phyloP scores from a whole-genome alignment of 73 alveolate genomes.

The Paramecium pentaurelia region DNA sequence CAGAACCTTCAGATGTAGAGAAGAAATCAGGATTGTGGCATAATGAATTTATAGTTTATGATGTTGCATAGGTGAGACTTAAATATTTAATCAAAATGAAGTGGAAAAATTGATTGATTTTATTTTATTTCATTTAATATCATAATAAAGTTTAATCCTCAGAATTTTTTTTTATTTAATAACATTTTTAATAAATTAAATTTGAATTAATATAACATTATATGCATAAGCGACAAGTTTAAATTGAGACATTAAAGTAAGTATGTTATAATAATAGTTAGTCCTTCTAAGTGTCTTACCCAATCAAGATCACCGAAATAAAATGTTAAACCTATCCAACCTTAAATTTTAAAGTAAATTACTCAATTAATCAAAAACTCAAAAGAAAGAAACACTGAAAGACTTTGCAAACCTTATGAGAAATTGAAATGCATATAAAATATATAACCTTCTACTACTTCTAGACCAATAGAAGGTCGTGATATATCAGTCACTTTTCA shows the following conservation, averaged over 20 bases:
- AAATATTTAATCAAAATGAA: conserved; percentile 40
- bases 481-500: conserved; percentile 31
- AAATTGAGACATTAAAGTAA: not conserved
- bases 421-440: not conserved
- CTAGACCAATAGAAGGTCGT: not conserved
- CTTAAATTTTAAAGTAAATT: not conserved
- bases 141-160: not conserved
- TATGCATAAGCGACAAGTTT: not conserved
- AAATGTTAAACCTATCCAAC: not conserved
- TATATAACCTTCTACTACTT: not conserved
- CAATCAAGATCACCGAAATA: conserved; percentile 37
- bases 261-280: not conserved
- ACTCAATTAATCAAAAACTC: conserved; percentile 9
- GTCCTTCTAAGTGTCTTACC: conserved; percentile 29
- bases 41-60: conserved; percentile 92
- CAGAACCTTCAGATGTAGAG: conserved; percentile 29
- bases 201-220: not conserved
- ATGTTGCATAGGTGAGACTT: conserved; percentile 59
- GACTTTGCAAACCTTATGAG: not conserved
- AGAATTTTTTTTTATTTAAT: not conserved
- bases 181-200: not conserved
- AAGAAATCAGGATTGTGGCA: conserved; percentile 69
- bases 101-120: not conserved
- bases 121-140: not conserved
- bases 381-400: conserved; percentile 1